Evolutionary conservation across 257 asterid species (phyloP).

Genomic region (Forsythia viridissima): DNA sequence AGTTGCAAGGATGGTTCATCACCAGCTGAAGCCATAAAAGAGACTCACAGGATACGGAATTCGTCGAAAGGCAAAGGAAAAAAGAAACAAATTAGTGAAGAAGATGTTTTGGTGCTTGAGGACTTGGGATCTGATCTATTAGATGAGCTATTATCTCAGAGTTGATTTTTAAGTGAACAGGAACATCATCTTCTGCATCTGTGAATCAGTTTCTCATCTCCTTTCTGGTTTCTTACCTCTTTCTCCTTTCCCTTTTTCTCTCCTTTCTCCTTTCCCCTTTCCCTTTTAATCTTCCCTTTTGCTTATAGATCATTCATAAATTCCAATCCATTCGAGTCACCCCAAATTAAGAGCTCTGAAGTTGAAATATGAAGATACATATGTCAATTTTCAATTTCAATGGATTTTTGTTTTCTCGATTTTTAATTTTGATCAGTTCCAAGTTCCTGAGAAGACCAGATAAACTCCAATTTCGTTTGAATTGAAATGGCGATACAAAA

Average conservation of each 20-base stretch:
- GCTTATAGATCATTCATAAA: neutral
- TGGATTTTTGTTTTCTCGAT: neutral
- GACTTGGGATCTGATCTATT: conserved; percentile 24
- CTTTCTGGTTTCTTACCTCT: neutral
- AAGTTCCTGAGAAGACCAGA: no score
- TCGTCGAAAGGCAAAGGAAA: neutral
- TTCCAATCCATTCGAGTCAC: neutral
- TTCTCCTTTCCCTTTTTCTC: neutral
- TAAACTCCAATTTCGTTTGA: no score
- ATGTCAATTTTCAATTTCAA: no score
- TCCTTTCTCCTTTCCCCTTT: neutral
- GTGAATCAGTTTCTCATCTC: neutral
- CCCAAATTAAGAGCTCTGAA: no score
- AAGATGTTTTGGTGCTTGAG: conserved; percentile 7
- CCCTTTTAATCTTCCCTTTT: neutral
- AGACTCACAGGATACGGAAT: conserved; percentile 21
- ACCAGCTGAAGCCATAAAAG: conserved; percentile 15
- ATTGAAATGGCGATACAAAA: no score
- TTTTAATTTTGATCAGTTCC: neutral
- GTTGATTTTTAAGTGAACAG: neutral
- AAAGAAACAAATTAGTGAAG: neutral
- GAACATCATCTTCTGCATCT: neutral
- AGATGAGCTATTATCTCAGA: conserved; percentile 21
- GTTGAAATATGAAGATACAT: no score
- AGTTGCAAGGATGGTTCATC: neutral